phyloP scores from a whole-genome alignment of 31 red algal genomes.

The Endocladia muricata region DNA sequence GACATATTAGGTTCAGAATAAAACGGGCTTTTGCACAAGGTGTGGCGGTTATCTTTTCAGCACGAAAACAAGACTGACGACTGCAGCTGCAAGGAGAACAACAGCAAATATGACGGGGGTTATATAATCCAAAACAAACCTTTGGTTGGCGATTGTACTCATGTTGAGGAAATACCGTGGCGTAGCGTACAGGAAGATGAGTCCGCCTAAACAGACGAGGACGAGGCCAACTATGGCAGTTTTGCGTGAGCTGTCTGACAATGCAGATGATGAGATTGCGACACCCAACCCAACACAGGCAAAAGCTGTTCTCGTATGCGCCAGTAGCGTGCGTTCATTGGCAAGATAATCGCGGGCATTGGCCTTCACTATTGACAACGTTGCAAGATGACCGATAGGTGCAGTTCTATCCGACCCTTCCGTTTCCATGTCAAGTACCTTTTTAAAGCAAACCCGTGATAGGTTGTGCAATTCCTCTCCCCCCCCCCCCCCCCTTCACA shows the following conservation, averaged over 20 bases:
- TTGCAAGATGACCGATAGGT: background rate
- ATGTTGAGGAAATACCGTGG: background rate
- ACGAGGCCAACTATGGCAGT: background rate
- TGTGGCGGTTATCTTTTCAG: too few species aligned
- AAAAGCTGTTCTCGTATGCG: background rate
- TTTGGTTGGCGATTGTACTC: background rate
- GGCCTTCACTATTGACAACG: background rate
- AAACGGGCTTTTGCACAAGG: too few species aligned
- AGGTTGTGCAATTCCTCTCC: too few species aligned
- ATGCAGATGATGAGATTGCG: background rate
- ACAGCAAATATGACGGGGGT: background rate
- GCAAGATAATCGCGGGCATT: conserved; percentile 1
- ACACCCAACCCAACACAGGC: conserved; percentile 2
- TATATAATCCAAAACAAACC: background rate
- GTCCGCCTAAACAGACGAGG: background rate
- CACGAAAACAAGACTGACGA: background rate
- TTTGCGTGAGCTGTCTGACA: background rate
- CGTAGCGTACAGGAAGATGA: background rate
- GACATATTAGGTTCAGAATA: too few species aligned
- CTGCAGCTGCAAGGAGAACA: background rate
- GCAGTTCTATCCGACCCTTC: too few species aligned
- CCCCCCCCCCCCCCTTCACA: too few species aligned
- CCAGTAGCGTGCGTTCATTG: background rate
- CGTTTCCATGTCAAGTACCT: too few species aligned
- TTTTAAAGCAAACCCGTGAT: too few species aligned